Conservation (phyloP, 495 filamentous ascomycete genomes). For the Penicillium parvum region DNA sequence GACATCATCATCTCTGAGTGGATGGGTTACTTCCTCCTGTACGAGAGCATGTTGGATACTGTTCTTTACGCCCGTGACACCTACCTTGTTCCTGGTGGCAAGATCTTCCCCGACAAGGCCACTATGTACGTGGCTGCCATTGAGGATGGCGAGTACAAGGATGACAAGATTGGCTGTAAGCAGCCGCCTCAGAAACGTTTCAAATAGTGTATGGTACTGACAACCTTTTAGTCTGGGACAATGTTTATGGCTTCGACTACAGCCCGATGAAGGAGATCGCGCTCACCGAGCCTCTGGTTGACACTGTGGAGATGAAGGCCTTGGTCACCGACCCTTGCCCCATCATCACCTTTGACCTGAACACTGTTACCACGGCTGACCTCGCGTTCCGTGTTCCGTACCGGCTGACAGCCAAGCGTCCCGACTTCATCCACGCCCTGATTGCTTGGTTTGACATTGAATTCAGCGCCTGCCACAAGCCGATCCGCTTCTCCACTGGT, state of each 20-base stretch:
- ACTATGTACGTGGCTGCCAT: constrained; percentile 87
- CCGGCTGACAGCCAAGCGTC: constrained; percentile 65
- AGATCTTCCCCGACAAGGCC: constrained; percentile 88
- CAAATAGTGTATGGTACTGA: neutral
- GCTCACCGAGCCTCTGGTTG: constrained; percentile 78
- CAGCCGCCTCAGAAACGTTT: neutral
- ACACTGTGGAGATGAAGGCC: constrained; percentile 73
- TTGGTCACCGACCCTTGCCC: constrained; percentile 74
- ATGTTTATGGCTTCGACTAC: constrained; percentile 98
- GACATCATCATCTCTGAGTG: constrained; percentile 99
- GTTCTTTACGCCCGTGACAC: constrained; percentile 91
- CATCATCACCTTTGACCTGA: constrained; percentile 78
- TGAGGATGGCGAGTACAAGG: constrained; percentile 81
- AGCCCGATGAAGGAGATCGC: constrained; percentile 80
- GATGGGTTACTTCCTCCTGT: constrained; percentile 99
- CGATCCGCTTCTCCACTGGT: constrained; percentile 77
- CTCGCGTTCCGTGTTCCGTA: constrained; percentile 72
- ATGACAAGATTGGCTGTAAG: constrained; percentile 83
- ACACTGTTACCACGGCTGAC: constrained; percentile 68
- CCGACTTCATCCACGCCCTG: constrained; percentile 90
- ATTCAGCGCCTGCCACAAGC: constrained; percentile 90
- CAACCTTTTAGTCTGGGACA: constrained; percentile 75
- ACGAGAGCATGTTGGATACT: constrained; percentile 97
- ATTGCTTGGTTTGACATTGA: constrained; percentile 99
- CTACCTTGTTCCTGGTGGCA: constrained; percentile 77